Conservation (phyloP, 1,284 basidiomycete species). For the Anthracocystis panici-leucophaei region DNA sequence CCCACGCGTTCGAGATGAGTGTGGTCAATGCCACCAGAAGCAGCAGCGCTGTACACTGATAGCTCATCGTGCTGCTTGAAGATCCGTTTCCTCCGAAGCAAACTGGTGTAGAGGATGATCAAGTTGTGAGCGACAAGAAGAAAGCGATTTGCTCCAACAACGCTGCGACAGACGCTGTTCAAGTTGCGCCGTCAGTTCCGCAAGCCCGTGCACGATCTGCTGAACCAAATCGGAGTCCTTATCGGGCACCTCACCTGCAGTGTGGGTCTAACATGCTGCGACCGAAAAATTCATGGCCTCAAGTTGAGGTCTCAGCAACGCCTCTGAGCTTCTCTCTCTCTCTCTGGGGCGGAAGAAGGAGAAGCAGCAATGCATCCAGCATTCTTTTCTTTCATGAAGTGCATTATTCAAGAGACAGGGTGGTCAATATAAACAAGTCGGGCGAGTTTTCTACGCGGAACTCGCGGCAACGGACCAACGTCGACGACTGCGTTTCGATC, state of each 20-base stretch:
- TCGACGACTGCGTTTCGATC: no score
- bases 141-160: background rate
- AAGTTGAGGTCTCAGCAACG: no score
- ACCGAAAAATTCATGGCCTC: no score
- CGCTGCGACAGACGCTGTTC: no score
- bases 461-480: background rate
- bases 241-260: no score
- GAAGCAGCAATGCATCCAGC: background rate
- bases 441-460: background rate
- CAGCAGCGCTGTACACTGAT: background rate
- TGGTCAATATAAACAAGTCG: background rate
- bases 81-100: background rate
- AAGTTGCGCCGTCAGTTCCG: no score
- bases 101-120: background rate
- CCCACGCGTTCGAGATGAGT: slow-evolving; percentile 11
- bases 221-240: no score
- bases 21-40: slow-evolving; percentile 24
- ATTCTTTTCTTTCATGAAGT: background rate
- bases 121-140: background rate
- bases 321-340: background rate
- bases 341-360: background rate
- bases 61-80: background rate
- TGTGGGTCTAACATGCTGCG: no score
- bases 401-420: background rate
- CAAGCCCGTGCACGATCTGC: no score